Conservation (phyloP, 2,329 filamentous ascomycete genomes). For the Arthroderma sp. region DNA sequence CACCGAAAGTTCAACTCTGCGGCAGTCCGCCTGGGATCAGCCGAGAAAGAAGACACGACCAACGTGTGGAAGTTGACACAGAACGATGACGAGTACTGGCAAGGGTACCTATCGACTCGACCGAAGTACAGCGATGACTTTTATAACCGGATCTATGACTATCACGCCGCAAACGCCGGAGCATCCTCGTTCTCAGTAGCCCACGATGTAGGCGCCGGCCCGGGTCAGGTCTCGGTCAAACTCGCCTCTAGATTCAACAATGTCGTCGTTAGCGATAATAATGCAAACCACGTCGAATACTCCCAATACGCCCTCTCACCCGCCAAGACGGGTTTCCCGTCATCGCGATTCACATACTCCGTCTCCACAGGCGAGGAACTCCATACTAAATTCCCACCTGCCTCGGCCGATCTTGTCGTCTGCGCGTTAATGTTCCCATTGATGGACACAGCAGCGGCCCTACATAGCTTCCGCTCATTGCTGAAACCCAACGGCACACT, state of each 20-base stretch:
- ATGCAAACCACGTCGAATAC: conserved; percentile 1
- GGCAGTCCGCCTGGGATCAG: no score
- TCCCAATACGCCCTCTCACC: neutral
- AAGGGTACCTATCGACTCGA: conserved; percentile 1
- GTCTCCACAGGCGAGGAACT: conserved; percentile 1
- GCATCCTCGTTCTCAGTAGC: neutral
- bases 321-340: neutral
- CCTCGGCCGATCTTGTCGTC: conserved; percentile 1
- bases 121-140: conserved; percentile 2
- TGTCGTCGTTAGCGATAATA: conserved; percentile 2
- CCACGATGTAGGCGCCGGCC: conserved; percentile 4
- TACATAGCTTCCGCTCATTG: conserved; percentile 1
- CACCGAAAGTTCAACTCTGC: no score
- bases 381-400: neutral
- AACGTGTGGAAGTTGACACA: neutral
- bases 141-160: conserved; percentile 2
- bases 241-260: neutral
- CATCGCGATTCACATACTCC: neutral
- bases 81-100: conserved; percentile 1
- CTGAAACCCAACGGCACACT: conserved; percentile 1
- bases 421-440: conserved; percentile 1
- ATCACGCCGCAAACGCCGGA: neutral
- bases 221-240: conserved; percentile 1
- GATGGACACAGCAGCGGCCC: neutral
- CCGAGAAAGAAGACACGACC: no score